Base-by-base conservation (phyloP, 1,284 basidiomycete species). In the Ustilago trichophora region DNA sequence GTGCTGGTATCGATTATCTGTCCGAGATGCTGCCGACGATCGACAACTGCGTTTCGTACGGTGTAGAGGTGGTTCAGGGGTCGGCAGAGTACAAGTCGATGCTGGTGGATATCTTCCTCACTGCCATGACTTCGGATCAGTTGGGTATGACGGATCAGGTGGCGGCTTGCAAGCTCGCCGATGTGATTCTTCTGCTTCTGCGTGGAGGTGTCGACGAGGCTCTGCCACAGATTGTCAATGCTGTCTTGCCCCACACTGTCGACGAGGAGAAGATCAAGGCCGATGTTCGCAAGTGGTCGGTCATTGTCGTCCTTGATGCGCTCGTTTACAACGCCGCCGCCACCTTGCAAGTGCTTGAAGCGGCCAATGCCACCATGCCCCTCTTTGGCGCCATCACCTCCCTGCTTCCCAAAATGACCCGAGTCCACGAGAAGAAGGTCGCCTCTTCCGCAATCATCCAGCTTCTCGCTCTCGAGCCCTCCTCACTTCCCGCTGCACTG, bases 361-460 rank as follows among this genome's bases (percentile, higher is more conserved):
- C 81, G 48, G 63, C 73, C 22, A 83, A 87, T 3, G 88, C 88
- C 4, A 86, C 88, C 1, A 87, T 87, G 35, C 55, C 36, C 25
- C 91, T 94, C 84, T 92, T 95, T 77, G 92, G 91, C 89, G 89
- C 92, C 80, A 53, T 70, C 19, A 67, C 72, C 6, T 87, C 87
- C 53, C 83, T 83, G 42, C 84, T 87, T 19, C 83, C 85, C 25
- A 86, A 85, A 43, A 85, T 93, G 37, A 90, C 90, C 3, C 86
- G 91, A n/a, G 91, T 94, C 32, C 91, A 95, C 80, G 92, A 94
- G 82, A 92, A 92, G 86, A 93, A 91, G 82, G 84, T 95, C 53
- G 87, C 87, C 62, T 86, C 93, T 45, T 81, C 91, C 56, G 87
- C 91, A 9, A 83, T 94, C 59, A 63, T 79, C 26, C 68, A 66